Percentiles rank a stretch among this genome's conserved stretches.
Conservation (phyloP, 2,329 filamentous ascomycete genomes). For the Fusarium newnesense region DNA sequence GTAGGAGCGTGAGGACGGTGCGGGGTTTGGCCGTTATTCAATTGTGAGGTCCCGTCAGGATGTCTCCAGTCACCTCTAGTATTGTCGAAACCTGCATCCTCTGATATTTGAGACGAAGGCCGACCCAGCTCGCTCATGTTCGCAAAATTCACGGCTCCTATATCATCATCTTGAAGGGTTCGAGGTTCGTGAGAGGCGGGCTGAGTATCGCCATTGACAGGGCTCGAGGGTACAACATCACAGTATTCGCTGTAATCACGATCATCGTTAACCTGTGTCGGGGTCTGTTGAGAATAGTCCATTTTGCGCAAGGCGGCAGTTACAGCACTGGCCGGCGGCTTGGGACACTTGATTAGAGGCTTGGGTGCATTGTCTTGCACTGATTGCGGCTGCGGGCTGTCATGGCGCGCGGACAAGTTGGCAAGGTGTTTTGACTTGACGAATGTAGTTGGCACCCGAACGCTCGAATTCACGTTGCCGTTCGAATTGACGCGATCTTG, state of each 20-base stretch:
- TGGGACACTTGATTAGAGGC: constrained; percentile 28
- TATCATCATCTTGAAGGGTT: constrained; percentile 59
- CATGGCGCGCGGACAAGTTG: constrained; percentile 35
- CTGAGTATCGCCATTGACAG: constrained; percentile 41
- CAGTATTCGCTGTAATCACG: constrained; percentile 64
- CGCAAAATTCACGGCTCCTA: constrained; percentile 61
- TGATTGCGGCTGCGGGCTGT: constrained; percentile 24
- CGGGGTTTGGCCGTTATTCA: constrained; percentile 49
- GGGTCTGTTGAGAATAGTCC: constrained; percentile 62
- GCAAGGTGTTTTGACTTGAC: constrained; percentile 3
- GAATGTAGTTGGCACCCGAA: constrained; percentile 1
- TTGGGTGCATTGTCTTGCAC: constrained; percentile 36
- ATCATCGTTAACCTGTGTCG: constrained; percentile 66
- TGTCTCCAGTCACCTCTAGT: constrained; percentile 53
- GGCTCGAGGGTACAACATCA: constrained; percentile 45
- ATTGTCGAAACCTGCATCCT: constrained; percentile 54
- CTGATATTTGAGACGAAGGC: constrained; percentile 55
- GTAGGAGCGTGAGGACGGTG: constrained; percentile 41
- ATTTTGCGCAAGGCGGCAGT: constrained; percentile 48
- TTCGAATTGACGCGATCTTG: constrained; percentile 26
- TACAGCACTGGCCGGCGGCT: constrained; percentile 31
- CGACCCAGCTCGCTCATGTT: constrained; percentile 49
- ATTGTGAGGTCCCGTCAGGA: constrained; percentile 48
- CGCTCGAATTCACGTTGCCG: constrained; percentile 2
- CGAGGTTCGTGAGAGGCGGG: constrained; percentile 46